Evolutionary conservation across 768 basidiomycete genomes (phyloP).

Genomic region (Termitomyces sp.): DNA sequence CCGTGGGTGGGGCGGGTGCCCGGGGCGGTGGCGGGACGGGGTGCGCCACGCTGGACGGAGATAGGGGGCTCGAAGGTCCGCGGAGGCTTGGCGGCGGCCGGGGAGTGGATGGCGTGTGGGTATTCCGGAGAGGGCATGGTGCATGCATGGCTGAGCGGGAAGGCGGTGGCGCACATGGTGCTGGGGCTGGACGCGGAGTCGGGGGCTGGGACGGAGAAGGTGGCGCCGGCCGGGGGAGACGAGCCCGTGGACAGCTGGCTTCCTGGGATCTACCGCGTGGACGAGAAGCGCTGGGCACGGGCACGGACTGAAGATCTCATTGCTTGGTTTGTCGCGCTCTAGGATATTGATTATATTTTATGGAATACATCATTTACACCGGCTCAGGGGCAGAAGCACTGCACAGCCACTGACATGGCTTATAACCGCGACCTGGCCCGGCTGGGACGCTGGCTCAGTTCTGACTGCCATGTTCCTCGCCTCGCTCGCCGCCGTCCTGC

Average conservation of each 20-base stretch:
- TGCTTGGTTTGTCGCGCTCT: conserved; percentile 1
- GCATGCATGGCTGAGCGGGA: conserved; percentile 60
- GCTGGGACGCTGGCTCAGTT: background rate
- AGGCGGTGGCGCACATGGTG: conserved; percentile 57
- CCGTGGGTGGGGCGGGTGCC: conserved; percentile 74
- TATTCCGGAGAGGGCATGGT: conserved; percentile 75
- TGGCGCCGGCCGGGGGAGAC: background rate
- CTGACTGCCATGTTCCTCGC: background rate
- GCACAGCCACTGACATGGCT: conserved; percentile 7
- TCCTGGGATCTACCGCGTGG: conserved; percentile 44
- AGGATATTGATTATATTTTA: background rate
- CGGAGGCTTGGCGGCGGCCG: conserved; percentile 28
- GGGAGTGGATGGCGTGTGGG: conserved; percentile 71
- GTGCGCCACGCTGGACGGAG: background rate
- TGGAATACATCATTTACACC: background rate
- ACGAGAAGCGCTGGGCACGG: conserved; percentile 41
- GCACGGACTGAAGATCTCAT: conserved; percentile 34
- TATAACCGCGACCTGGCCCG: background rate
- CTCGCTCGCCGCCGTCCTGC: background rate
- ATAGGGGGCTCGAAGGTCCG: background rate
- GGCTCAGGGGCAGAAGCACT: background rate
- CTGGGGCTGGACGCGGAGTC: conserved; percentile 35
- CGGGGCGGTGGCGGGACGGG: conserved; percentile 36
- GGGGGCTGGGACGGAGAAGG: background rate
- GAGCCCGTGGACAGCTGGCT: conserved; percentile 31